Percentiles rank a stretch among this genome's conserved stretches.
These are phyloP conservation scores for Fusarium sacchari DNA, from an alignment of 2,329 filamentous ascomycete species.

Conservation along the genomic window DNA sequence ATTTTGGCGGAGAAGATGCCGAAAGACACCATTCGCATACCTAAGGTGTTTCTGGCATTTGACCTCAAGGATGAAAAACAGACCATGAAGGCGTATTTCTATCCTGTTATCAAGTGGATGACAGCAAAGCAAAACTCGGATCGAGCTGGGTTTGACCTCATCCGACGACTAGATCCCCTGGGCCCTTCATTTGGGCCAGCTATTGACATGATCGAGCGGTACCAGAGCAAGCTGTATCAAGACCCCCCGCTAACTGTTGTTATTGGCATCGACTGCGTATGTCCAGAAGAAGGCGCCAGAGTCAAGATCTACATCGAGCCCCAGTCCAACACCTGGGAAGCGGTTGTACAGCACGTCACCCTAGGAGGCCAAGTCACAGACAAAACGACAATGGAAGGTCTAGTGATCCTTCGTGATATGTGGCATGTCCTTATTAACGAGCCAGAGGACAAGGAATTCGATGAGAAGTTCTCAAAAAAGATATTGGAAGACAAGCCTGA, in stretches of 20 bases:
- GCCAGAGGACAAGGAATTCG: constrained; percentile 18
- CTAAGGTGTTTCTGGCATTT: constrained; percentile 40
- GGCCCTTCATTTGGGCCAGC: constrained; percentile 16
- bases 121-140: constrained; percentile 35
- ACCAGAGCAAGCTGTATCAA: constrained; percentile 22
- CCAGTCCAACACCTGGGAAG: constrained; percentile 38
- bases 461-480: constrained; percentile 21
- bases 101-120: constrained; percentile 40
- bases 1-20: constrained; percentile 23
- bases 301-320: constrained; percentile 43
- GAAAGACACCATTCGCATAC: constrained; percentile 28
- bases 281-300: constrained; percentile 39
- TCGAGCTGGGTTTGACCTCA: constrained; percentile 32
- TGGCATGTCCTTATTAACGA: constrained; percentile 44
- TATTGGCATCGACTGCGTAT: constrained; percentile 43
- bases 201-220: constrained; percentile 32
- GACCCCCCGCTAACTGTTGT: constrained; percentile 36
- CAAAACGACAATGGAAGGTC: constrained; percentile 33
- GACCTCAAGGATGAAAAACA: constrained; percentile 37
- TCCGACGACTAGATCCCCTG: constrained; percentile 36
- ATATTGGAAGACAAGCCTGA: constrained; percentile 14
- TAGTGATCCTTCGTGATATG: constrained; percentile 35
- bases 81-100: constrained; percentile 42
- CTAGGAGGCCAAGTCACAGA: constrained; percentile 37
- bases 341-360: constrained; percentile 40